Conservation (phyloP, 176 grass and related monocot genomes). For the Poa pratensis region DNA sequence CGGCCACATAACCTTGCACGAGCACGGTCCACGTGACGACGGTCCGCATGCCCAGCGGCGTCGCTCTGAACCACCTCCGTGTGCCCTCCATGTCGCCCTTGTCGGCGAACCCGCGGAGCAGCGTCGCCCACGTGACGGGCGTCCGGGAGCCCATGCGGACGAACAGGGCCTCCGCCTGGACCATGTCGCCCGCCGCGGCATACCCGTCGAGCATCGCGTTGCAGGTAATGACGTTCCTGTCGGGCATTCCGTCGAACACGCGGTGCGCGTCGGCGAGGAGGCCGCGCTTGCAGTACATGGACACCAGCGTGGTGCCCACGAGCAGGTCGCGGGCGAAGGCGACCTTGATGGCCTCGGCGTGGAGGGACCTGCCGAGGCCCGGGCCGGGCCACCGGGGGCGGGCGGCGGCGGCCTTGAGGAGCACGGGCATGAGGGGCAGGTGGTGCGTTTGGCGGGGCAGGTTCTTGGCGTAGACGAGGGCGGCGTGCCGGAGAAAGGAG, state of each 20-base stretch:
- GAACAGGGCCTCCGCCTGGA: conserved; percentile 43
- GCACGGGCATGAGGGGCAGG: conserved; percentile 50
- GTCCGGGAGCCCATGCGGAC: conserved; percentile 21
- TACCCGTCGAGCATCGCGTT: conserved; percentile 64
- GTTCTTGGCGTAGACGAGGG: conserved; percentile 41
- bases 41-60: conserved; percentile 42
- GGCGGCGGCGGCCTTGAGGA: conserved; percentile 60
- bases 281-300: conserved; percentile 57
- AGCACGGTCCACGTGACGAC: conserved; percentile 65
- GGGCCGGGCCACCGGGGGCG: background rate
- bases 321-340: conserved; percentile 34
- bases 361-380: conserved; percentile 45
- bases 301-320: conserved; percentile 64
- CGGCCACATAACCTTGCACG: conserved; percentile 52
- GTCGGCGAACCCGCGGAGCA: conserved; percentile 56
- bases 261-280: conserved; percentile 27
- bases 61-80: conserved; percentile 44
- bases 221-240: conserved; percentile 46
- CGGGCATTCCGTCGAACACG: conserved; percentile 59
- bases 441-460: conserved; percentile 50
- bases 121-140: conserved; percentile 46
- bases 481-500: conserved; percentile 47
- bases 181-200: conserved; percentile 48
- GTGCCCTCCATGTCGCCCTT: conserved; percentile 49
- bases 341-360: conserved; percentile 52